Base-by-base conservation (phyloP, 768 basidiomycete species). In the Lentinus brumalis region DNA sequence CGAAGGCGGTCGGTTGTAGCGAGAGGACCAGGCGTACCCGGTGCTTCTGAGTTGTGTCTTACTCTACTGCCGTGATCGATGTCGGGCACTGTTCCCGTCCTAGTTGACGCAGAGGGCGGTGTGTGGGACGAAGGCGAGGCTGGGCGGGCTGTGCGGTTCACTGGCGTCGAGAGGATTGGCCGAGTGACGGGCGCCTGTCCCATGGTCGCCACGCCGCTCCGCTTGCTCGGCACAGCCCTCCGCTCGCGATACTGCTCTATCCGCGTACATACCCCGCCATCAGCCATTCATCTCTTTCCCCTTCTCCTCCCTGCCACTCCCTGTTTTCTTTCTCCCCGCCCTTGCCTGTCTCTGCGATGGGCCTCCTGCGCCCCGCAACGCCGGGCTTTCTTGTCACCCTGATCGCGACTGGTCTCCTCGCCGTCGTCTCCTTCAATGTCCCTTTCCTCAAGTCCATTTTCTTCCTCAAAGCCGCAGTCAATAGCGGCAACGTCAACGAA, bases 311-410 rank as follows among this genome's bases (percentile, higher is more conserved):
- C 35, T 50, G 7, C 14, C 50, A n/a, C 42, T 32, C 16, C 52
- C 50, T 42, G 21, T 44, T 51, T 38, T 30, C 42, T 45, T 46
- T 42, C 18, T 55, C 41, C 21, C 31, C 45, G 31, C 32, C 35
- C 21, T 26, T 30, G 29, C 35, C 57, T 38, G 12, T 59, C 47
- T 35, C 35, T 46, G 50, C 32, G 57, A 89, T 90, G 89, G 78
- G 83, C 62, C 67, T 78, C 67, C 80, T 94, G 62, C 87, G 90
- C 46, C 92, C 91, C 59, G 95, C 94, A 8, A 96, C 93, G 1
- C 94, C 95, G 38, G 96, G 94, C 44, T 94, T 95, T 70, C 44
- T 96, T 53, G 80, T 93, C 64, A 94, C 92, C 18, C 82, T 93
- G 54, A 71, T 79, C n/a, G 92, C 94, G 0, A 87, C 94, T 7